Evolutionary conservation across 2,329 filamentous ascomycete genomes (phyloP), one percentile per base, ranked within the genome.

Genomic region (Corynespora cassiicola): DNA sequence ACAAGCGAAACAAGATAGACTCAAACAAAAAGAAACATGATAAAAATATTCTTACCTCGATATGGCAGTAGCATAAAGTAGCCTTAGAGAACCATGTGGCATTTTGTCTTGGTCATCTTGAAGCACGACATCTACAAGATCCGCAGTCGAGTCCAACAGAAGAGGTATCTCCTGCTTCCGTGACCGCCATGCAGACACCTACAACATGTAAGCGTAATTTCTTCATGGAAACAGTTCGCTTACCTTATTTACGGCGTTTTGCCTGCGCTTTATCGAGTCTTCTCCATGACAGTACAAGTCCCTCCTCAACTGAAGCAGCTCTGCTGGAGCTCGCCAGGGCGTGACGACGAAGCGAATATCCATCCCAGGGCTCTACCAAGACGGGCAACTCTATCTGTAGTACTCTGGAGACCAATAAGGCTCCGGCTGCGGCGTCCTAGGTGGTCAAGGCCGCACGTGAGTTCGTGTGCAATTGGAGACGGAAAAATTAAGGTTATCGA

Each of bases 141-240:
- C 78, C 3, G 85, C 86, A 26, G 88, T 91, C 22, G 85, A 87
- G 69, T 92, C 88, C 36, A 92, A 80, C 68, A 90, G 77, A 71
- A 92, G 86, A 37, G 88, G 88, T 46, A 90, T 38, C 24, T 63
- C 60, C n/a, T 47, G 39, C 33, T 61, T 60, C 14, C 63, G 51
- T 15, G 49, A 31, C 29, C 60, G 48, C 65, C 65, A 68, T 27
- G 63, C 63, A 30, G 61, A 44, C 12, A 67, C 47, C 65, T 68
- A 52, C 30, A 20, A n/a, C n/a, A n/a, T n/a, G n/a, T n/a, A n/a
- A n/a, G n/a, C n/a, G n/a, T n/a, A n/a, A n/a, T n/a, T n/a, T n/a
- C 18, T 17, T 15, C 11, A 16, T n/a, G n/a, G n/a, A n/a, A n/a
- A n/a, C n/a, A n/a, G n/a, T n/a, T n/a, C n/a, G n/a, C 61, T 50